Conservation (phyloP, 805 yeast species). For the Torulaspora indica region DNA sequence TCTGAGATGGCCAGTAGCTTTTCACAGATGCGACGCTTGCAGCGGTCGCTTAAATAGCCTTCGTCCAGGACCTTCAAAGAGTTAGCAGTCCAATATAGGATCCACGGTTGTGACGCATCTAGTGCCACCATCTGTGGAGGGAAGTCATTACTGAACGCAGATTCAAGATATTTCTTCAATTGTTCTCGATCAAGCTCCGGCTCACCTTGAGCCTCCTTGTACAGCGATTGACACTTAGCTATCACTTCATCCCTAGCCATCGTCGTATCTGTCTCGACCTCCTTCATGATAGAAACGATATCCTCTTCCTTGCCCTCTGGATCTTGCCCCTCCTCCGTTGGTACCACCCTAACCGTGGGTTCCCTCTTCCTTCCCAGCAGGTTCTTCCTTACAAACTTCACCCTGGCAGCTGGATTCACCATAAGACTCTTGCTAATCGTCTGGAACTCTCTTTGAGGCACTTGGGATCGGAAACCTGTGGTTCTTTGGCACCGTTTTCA, state of each 20-base stretch:
- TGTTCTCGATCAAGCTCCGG: constrained; percentile 23
- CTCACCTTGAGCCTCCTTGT: constrained; percentile 1
- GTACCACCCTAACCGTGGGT: constrained; percentile 12
- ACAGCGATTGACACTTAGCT: constrained; percentile 19
- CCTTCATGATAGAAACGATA: constrained; percentile 20
- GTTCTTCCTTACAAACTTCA: constrained; percentile 17
- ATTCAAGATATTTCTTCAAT: constrained; percentile 44
- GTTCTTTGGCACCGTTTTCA: neutral
- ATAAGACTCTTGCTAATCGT: neutral
- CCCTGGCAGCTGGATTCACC: constrained; percentile 4
- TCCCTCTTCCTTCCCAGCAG: constrained; percentile 30
- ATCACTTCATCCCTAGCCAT: constrained; percentile 26
- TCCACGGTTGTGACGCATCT: constrained; percentile 93
- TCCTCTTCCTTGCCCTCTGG: constrained; percentile 15
- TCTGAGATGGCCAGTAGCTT: constrained; percentile 33
- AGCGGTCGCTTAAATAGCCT: constrained; percentile 22
- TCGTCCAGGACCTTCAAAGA: constrained; percentile 42
- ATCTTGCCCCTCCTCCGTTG: constrained; percentile 26
- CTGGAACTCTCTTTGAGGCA: neutral
- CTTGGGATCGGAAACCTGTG: neutral
- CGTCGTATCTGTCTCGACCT: constrained; percentile 32
- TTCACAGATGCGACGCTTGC: constrained; percentile 30
- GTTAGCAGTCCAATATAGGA: constrained; percentile 77
- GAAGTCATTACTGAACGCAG: constrained; percentile 41
- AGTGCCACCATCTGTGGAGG: constrained; percentile 50